Evolutionary conservation across 257 asterid genomes (phyloP).

Genomic region (Rauvolfia tetraphylla): DNA sequence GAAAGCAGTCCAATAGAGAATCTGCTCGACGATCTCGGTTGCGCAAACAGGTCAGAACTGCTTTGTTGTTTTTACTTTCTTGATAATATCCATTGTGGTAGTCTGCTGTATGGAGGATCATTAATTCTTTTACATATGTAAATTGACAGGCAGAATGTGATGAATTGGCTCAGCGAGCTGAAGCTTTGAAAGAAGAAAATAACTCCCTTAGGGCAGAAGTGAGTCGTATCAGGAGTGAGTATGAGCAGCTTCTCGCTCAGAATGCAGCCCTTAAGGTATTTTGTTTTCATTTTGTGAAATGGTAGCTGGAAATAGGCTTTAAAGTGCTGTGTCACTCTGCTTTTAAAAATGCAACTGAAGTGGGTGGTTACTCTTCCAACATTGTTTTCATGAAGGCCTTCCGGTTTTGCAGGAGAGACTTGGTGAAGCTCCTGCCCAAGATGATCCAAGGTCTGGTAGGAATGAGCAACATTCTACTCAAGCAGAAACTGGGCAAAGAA

Average conservation of each 20-base stretch:
- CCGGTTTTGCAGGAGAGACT: constrained; percentile 59
- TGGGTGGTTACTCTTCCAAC: background rate
- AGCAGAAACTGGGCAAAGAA: constrained; percentile 28
- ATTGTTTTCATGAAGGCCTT: background rate
- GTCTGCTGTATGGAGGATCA: background rate
- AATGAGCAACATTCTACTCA: constrained; percentile 41
- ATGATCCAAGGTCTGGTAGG: constrained; percentile 58
- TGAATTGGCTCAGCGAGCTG: constrained; percentile 89
- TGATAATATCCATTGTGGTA: background rate
- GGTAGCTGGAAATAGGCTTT: background rate
- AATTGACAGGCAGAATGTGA: constrained; percentile 84
- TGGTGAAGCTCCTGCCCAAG: constrained; percentile 60
- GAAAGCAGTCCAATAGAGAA: constrained; percentile 85
- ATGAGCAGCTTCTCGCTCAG: constrained; percentile 70
- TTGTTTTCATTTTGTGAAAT: background rate
- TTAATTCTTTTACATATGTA: constrained; percentile 9
- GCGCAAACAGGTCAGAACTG: constrained; percentile 67
- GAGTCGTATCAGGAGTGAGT: constrained; percentile 63
- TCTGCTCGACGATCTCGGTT: constrained; percentile 85
- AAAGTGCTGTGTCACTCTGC: background rate
- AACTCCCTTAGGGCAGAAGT: constrained; percentile 76
- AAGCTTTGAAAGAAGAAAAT: constrained; percentile 70
- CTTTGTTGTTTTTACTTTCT: background rate
- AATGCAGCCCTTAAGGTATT: constrained; percentile 87
- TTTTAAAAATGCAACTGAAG: background rate